Percentiles rank a stretch among this genome's conserved stretches.
Evolutionary conservation across 805 yeast species (phyloP).

Genomic region (Nakazawaea ambrosiae): DNA sequence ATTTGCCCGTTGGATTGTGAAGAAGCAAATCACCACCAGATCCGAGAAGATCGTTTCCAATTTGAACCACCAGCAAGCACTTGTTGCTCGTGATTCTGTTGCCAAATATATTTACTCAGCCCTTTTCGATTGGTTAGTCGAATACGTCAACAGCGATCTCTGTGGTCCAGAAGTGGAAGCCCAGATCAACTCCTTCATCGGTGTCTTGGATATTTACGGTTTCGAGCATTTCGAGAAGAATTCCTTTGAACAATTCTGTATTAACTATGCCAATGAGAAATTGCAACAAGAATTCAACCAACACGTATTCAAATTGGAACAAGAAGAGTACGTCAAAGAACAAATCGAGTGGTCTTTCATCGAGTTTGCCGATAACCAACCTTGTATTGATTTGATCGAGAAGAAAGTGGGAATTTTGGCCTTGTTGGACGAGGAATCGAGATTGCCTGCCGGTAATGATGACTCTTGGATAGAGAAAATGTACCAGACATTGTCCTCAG

Average conservation of each 20-base stretch:
- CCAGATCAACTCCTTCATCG: constrained; percentile 69
- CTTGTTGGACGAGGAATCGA: constrained; percentile 88
- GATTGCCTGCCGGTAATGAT: constrained; percentile 90
- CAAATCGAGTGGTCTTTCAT: constrained; percentile 95
- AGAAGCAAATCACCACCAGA: constrained; percentile 88
- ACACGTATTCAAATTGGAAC: constrained; percentile 94
- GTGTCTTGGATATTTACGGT: constrained; percentile 96
- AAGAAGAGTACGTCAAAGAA: constrained; percentile 88
- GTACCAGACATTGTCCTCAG: constrained; percentile 72
- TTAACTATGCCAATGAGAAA: constrained; percentile 94
- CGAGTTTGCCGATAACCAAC: constrained; percentile 94
- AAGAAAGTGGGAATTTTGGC: constrained; percentile 82
- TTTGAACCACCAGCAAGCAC: constrained; percentile 74
- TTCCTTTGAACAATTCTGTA: constrained; percentile 96
- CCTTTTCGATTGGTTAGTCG: constrained; percentile 91
- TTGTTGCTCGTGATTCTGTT: constrained; percentile 94
- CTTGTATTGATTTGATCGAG: constrained; percentile 90
- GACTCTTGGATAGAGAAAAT: constrained; percentile 88
- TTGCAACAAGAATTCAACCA: constrained; percentile 96
- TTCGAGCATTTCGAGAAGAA: constrained; percentile 93
- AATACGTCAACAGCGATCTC: constrained; percentile 71
- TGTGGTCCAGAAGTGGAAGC: constrained; percentile 64
- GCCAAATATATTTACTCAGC: constrained; percentile 91
- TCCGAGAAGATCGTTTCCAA: constrained; percentile 86
- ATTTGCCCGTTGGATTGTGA: constrained; percentile 87